Conservation (phyloP, 2,329 filamentous ascomycete genomes). For the Fusarium protoensiforme region DNA sequence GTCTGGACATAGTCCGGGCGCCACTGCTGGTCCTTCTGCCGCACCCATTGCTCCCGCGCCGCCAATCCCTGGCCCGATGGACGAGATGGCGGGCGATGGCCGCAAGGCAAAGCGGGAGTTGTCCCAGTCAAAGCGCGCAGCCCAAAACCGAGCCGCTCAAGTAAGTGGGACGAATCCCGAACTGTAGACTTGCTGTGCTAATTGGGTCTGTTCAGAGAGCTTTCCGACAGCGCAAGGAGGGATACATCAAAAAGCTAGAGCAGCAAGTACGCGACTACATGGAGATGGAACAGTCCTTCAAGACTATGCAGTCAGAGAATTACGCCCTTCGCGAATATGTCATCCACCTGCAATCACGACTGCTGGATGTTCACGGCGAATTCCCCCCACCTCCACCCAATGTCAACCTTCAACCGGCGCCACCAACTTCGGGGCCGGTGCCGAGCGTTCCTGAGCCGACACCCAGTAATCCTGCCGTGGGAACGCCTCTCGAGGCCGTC, state of each 20-base stretch:
- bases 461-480: slow-evolving; percentile 43
- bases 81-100: slow-evolving; percentile 59
- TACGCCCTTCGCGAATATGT: slow-evolving; percentile 93
- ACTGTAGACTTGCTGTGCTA: slow-evolving; percentile 24
- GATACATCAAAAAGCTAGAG: slow-evolving; percentile 97
- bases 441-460: slow-evolving; percentile 40
- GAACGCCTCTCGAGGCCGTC: slow-evolving; percentile 59
- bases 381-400: slow-evolving; percentile 85
- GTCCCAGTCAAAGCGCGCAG: slow-evolving; percentile 94
- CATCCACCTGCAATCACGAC: slow-evolving; percentile 85
- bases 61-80: slow-evolving; percentile 36
- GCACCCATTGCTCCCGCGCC: slow-evolving; percentile 48
- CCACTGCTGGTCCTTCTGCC: slow-evolving; percentile 42
- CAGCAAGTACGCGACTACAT: slow-evolving; percentile 88
- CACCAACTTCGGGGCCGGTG: slow-evolving; percentile 38
- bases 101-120: slow-evolving; percentile 89
- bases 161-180: slow-evolving; percentile 63
- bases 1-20: slow-evolving; percentile 46
- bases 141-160: slow-evolving; percentile 96
- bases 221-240: slow-evolving; percentile 97
- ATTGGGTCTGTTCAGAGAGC: slow-evolving; percentile 73
- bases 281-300: slow-evolving; percentile 80
- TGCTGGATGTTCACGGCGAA: slow-evolving; percentile 86
- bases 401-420: slow-evolving; percentile 68
- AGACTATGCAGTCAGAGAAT: slow-evolving; percentile 87